Conservation (phyloP, 495 filamentous ascomycete genomes). For the Xylaria intraflava region DNA sequence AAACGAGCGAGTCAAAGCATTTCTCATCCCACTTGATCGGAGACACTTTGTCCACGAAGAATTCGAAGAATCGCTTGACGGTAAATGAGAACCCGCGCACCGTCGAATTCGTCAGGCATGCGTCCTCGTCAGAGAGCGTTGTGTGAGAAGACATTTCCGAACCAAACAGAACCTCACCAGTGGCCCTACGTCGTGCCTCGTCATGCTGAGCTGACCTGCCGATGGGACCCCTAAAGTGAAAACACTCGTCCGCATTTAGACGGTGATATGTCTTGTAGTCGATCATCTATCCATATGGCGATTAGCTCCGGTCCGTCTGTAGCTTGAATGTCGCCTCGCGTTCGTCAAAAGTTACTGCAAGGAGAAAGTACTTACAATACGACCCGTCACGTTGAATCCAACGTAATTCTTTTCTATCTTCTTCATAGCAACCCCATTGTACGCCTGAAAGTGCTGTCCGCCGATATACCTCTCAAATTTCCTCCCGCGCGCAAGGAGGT, state of each 20-base stretch:
- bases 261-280: constrained; percentile 31
- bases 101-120: constrained; percentile 21
- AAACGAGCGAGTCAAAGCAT: constrained; percentile 50
- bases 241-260: constrained; percentile 19
- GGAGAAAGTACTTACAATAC: neutral
- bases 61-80: constrained; percentile 27
- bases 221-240: constrained; percentile 10
- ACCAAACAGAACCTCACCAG: neutral
- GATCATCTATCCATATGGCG: constrained; percentile 26
- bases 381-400: neutral
- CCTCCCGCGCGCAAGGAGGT: constrained; percentile 25
- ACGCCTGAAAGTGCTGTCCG: neutral
- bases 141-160: neutral
- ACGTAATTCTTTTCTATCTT: neutral
- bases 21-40: constrained; percentile 26
- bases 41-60: constrained; percentile 24
- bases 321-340: no score
- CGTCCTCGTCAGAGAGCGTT: constrained; percentile 26
- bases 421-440: neutral
- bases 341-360: neutral
- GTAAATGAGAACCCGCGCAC: constrained; percentile 32
- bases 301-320: neutral
- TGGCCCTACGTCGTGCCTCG: neutral
- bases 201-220: constrained; percentile 4
- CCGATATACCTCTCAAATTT: constrained; percentile 18